Base-by-base conservation (phyloP, 2,329 filamentous ascomycete species). In the Fusarium udum region DNA sequence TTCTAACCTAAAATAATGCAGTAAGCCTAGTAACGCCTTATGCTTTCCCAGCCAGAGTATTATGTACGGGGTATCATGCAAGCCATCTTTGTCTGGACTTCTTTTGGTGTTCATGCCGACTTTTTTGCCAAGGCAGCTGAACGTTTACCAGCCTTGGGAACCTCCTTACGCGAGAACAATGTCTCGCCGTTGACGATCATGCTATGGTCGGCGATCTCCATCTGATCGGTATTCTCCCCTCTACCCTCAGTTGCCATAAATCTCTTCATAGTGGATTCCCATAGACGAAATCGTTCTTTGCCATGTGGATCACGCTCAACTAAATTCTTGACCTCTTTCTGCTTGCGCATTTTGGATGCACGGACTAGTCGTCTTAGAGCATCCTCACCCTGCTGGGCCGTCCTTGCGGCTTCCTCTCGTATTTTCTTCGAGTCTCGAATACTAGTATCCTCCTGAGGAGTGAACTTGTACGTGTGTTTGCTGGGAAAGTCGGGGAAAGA, bases 391-490 rank as follows among this genome's bases (percentile, higher is more conserved):
- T 90, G 89, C 73, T 89, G 87, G 14, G 89, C 88, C 51, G 89
- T 88, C 61, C 87, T 84, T 3, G 89, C 87, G 3, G 89, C 89
- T 45, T 90, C 87, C 60, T 89, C 87, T 31, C 89, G 85, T 49
- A 90, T 88, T 78, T 87, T 88, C 75, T 89, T 86, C 0, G 88
- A 85, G 65, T 91, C 87, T 13, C 84, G 82, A 22, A 80, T 79
- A 24, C 81, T 83, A 45, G 81, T 83, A 67, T 87, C 84, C 24
- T 87, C 84, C 39, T 86, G 85, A 4, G 87, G 87, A 0, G 90
- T 92, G 75, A 87, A 88, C 43, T 85, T 87, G 80, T 91, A 92
- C 7, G 90, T 92, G 75, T 92, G 89, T 51, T 87, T 88, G 78
- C 89, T 91, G 1, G 90, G 90, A 67, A 92, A 92, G 15, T 87